Conservation (phyloP, 208 protist genomes). For the Leishmania lainsoni region DNA sequence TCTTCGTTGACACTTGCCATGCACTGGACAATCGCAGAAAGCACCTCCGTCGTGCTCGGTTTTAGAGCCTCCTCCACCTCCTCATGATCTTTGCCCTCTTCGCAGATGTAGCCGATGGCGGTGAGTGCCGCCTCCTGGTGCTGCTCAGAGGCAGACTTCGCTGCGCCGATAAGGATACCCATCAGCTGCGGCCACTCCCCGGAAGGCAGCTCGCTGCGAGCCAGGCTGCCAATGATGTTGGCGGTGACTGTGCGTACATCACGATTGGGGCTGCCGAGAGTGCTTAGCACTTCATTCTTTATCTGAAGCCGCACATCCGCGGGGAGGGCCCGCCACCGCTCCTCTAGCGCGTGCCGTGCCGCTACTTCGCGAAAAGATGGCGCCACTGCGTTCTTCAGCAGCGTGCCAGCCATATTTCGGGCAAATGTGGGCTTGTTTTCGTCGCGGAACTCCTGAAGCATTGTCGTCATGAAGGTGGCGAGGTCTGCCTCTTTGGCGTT, state of each 20-base stretch:
- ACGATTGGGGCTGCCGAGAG: conserved; percentile 71
- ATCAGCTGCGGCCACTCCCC: conserved; percentile 95
- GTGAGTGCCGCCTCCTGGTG: conserved; percentile 94
- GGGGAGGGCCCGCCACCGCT: conserved; percentile 68
- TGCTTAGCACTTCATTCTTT: conserved; percentile 76
- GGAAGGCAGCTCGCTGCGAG: conserved; percentile 94
- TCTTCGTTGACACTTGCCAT: conserved; percentile 82
- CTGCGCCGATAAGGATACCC: conserved; percentile 78
- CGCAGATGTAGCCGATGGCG: conserved; percentile 97
- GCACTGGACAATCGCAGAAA: conserved; percentile 91
- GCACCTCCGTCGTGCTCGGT: conserved; percentile 83
- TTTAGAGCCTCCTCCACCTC: conserved; percentile 66
- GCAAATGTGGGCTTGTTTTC: conserved; percentile 81
- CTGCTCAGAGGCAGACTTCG: conserved; percentile 43
- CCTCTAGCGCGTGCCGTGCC: conserved; percentile 62
- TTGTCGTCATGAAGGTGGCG: conserved; percentile 80
- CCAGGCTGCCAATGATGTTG: conserved; percentile 95
- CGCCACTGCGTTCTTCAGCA: conserved; percentile 96
- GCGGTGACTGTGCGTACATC: conserved; percentile 93
- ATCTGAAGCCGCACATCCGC: conserved; percentile 60
- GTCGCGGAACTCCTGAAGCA: conserved; percentile 92
- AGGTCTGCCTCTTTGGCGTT: conserved; percentile 73
- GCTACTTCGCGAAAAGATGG: conserved; percentile 83
- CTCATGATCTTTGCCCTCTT: conserved; percentile 89
- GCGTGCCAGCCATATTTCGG: conserved; percentile 92